Base-by-base conservation (phyloP, 2,329 filamentous ascomycete species). In the Penicillium capsulatum region DNA sequence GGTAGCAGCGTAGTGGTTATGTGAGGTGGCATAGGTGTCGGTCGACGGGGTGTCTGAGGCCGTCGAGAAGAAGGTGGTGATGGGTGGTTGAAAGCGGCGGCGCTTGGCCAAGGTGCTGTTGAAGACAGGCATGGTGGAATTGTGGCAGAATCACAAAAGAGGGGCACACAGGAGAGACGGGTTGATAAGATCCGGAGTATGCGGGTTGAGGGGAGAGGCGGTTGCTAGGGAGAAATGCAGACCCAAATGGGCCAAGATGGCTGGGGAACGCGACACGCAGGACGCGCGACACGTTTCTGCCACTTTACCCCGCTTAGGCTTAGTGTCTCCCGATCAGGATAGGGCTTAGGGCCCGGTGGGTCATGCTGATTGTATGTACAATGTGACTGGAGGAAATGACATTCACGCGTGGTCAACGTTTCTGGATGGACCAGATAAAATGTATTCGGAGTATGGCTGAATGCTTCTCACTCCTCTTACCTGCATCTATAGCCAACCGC, bases 31-130 rank as follows among this genome's bases (percentile, higher is more conserved):
- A 11, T 50, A 37, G 29, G 36, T 34, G 26, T 42, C 31, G n/a
- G 45, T 33, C 11, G 40, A 28, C 11, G 44, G 40, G 31, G 39
- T 38, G 4, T 40, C 40, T 29, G 47, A 50, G 17, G 51, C 38
- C 22, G 53, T 38, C 17, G 61, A 34, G 45, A 68, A 68, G 54
- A 60, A 69, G 16, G 50, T 58, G 17, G 66, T 68, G 41, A 69
- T 67, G 4, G 68, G 62, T n/a, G 63, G 55, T 55, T 68, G 66
- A 54, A 69, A 71, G 46, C 67, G 67, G 37, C 68, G 62, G 40
- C 66, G 65, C 50, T 71, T 71, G 20, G 66, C 64, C 19, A 57
- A 41, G 27, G 53, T 51, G 38, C 31, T 45, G 37, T 50, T 51
- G 24, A 39, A 34, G 27, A 29, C 30, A 16, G 46, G 17, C 36